Evolutionary conservation across 768 basidiomycete species (phyloP).

Genomic region (Leccinum barrowsii): DNA sequence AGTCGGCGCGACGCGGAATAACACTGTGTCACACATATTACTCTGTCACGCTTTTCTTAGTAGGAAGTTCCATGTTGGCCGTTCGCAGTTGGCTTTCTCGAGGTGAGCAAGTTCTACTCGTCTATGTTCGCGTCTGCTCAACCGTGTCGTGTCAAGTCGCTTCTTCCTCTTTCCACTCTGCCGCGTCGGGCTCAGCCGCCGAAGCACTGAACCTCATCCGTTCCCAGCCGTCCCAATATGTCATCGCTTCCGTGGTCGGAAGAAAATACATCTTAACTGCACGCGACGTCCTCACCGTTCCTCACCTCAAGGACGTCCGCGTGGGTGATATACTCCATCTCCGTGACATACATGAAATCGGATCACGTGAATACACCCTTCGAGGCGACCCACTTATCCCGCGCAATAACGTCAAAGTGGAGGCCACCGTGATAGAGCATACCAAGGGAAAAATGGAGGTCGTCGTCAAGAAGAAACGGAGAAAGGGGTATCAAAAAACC

Average conservation of each 20-base stretch:
- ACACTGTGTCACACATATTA: slow-evolving; percentile 5
- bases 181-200: slow-evolving; percentile 39
- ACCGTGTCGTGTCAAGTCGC: slow-evolving; percentile 14
- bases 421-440: slow-evolving; percentile 95
- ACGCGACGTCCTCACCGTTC: slow-evolving; percentile 90
- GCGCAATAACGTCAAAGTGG: slow-evolving; percentile 60
- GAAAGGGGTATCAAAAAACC: slow-evolving; percentile 96
- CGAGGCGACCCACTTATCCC: slow-evolving; percentile 75
- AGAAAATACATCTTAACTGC: slow-evolving; percentile 87
- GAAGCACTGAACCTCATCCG: slow-evolving; percentile 77
- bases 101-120: slow-evolving; percentile 12
- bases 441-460: slow-evolving; percentile 92
- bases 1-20: slow-evolving; percentile 6
- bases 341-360: slow-evolving; percentile 88
- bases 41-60: background rate
- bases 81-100: slow-evolving; percentile 23
- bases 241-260: slow-evolving; percentile 84
- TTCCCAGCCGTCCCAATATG: slow-evolving; percentile 89
- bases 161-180: slow-evolving; percentile 32
- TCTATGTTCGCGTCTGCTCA: slow-evolving; percentile 1
- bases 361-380: slow-evolving; percentile 92
- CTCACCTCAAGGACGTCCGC: slow-evolving; percentile 77
- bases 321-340: slow-evolving; percentile 85
- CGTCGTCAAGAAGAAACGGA: slow-evolving; percentile 94
- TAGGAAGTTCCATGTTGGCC: background rate